A percentile compares a stretch with the other conserved stretches of the same genome.
phyloP scores from a whole-genome alignment of 495 filamentous ascomycete species.

The Neurospora sp. region DNA sequence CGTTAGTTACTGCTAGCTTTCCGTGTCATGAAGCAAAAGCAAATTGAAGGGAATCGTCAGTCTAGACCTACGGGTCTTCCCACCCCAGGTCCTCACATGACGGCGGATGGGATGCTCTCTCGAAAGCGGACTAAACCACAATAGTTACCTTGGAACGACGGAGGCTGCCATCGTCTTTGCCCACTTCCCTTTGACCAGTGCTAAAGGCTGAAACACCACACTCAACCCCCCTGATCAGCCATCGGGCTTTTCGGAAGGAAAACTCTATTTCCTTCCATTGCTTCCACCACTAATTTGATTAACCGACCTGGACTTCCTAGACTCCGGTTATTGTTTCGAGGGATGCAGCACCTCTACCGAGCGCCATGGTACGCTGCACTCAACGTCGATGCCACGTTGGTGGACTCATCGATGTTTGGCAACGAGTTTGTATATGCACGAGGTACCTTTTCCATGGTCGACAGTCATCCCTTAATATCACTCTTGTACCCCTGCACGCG shows the following conservation, averaged over 20 bases:
- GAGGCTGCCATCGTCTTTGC: slow-evolving; percentile 20
- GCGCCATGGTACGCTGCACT: background rate
- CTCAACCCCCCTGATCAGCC: slow-evolving; percentile 7
- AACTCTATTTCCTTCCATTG: slow-evolving; percentile 20
- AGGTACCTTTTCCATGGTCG: slow-evolving; percentile 16
- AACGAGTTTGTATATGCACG: background rate
- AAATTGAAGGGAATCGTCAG: background rate
- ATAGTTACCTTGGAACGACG: slow-evolving; percentile 28
- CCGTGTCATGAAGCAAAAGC: background rate
- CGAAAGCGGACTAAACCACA: background rate
- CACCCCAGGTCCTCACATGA: background rate
- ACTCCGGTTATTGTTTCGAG: background rate
- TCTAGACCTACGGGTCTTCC: background rate
- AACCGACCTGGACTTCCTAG: slow-evolving; percentile 19
- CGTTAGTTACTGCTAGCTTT: background rate
- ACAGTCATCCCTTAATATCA: slow-evolving; percentile 21
- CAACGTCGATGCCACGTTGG: background rate
- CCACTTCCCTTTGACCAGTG: slow-evolving; percentile 30
- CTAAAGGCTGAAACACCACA: slow-evolving; percentile 30
- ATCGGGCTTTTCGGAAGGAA: slow-evolving; percentile 23
- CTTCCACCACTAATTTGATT: slow-evolving; percentile 22
- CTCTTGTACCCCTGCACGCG: slow-evolving; percentile 10
- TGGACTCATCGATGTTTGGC: background rate
- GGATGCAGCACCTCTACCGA: background rate
- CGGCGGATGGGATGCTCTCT: background rate